Base-by-base conservation (phyloP, 2,329 filamentous ascomycete species). In the Diaporthe sp. region DNA sequence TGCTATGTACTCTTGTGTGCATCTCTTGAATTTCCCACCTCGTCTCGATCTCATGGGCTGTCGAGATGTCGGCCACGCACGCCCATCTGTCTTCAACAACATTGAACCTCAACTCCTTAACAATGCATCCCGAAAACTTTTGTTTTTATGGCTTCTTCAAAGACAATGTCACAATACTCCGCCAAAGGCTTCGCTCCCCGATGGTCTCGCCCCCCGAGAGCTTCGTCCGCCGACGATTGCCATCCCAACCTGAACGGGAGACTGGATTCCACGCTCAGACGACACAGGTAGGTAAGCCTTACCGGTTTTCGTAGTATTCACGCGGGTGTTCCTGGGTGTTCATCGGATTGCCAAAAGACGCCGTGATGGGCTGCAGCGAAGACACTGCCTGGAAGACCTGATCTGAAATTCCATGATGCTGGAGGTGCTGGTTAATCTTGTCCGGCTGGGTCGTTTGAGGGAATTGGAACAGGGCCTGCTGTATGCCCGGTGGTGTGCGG, bases 311-410 rank as follows among this genome's bases (percentile, higher is more conserved):
- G 44, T 51, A 66, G 30, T 66, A 66, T 25, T 66, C 63, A 15
- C 63, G 63, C 22, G 63, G 63, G 42, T 69, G 53, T 22, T 75
- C 70, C 51, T 71, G 71, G 19, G 32, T 51, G 42, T 51, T 59
- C 59, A 75, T 71, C 17, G 69, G 69, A 22, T 71, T 73, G 19
- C 74, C 74, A 61, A 75, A 75, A 7, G 74, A 75, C 12, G 71
- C 74, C 35, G 71, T 75, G 47, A 75, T 75, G 7, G 74, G 74
- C 66, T 75, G 74, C 51, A 75, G 50, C n/a, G 74, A 73, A 32
- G 74, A 75, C 7, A 75, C 74, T 13, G 74, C 74, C 59, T 75
- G 65, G 51, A 75, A 75, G 25, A 75, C 72, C 42, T 75, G 74
- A 19, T 75, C 66, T 15, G 74, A 75, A 6, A 75, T 75, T 0